Evolutionary conservation across 2,329 filamentous ascomycete species (phyloP).

Genomic region (Alternaria incomplexa): DNA sequence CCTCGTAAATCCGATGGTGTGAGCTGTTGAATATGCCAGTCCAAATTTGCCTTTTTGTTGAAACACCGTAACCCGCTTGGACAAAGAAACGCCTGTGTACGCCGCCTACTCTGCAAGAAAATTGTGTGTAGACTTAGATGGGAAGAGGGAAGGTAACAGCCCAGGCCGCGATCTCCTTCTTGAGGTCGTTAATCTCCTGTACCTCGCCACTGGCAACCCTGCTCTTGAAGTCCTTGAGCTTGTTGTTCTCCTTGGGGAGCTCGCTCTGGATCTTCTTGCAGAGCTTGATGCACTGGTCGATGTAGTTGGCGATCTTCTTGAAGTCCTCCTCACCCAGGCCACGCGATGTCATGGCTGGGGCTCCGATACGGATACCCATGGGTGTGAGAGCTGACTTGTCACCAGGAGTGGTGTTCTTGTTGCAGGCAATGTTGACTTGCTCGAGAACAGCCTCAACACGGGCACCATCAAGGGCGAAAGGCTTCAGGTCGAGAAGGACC

Average conservation of each 20-base stretch:
- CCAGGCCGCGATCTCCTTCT: slow-evolving; percentile 90
- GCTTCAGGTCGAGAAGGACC: slow-evolving; percentile 89
- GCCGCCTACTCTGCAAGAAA: slow-evolving; percentile 11
- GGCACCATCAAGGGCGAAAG: slow-evolving; percentile 84
- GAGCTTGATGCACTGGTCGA: slow-evolving; percentile 86
- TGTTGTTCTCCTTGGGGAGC: slow-evolving; percentile 96
- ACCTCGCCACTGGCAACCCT: slow-evolving; percentile 82
- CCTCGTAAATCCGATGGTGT: slow-evolving; percentile 5
- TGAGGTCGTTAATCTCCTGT: slow-evolving; percentile 80
- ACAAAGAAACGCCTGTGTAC: slow-evolving; percentile 23
- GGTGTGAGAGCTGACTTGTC: slow-evolving; percentile 93
- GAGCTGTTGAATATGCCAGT: slow-evolving; percentile 36
- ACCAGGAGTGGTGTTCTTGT: slow-evolving; percentile 98
- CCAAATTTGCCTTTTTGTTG: slow-evolving; percentile 32
- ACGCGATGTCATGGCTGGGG: slow-evolving; percentile 95
- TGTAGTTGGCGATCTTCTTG: slow-evolving; percentile 78
- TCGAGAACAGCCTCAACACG: slow-evolving; percentile 90
- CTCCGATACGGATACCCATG: slow-evolving; percentile 90
- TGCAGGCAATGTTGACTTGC: slow-evolving; percentile 92
- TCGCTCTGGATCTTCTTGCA: slow-evolving; percentile 83
- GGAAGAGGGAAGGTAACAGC: slow-evolving; percentile 91
- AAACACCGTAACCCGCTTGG: slow-evolving; percentile 14
- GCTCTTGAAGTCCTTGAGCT: slow-evolving; percentile 99
- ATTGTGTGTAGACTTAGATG: slow-evolving; percentile 55
- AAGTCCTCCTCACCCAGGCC: slow-evolving; percentile 93